Base-by-base conservation (phyloP, 202 grass and related monocot species). In the Setaria viridis region DNA sequence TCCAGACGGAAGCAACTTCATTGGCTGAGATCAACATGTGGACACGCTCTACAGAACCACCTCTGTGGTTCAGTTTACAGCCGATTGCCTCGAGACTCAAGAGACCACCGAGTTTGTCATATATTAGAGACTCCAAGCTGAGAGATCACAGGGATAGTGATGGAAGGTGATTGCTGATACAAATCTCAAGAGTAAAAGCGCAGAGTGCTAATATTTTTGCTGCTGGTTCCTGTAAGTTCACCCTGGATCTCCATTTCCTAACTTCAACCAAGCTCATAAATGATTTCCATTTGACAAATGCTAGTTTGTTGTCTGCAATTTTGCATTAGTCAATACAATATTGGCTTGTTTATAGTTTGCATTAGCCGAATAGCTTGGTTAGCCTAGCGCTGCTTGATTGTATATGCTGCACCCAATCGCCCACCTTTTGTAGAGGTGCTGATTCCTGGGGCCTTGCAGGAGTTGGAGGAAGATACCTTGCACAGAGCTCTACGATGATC, bases 381-480 rank as follows among this genome's bases (percentile, higher is more conserved):
- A 39, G 37, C 37, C 37, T 39, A 39, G 37, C 37, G 4, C 0
- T 39, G 37, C 37, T 39, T 39, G 37, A 39, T 39, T 39, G 49
- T 51, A 5, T 51, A 51, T 51, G 13, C 13, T 51, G 49, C 49
- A 15, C 3, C 34, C 34, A 35, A 35, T 35, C 34, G 34, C 49
- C 15, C 51, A 17, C 51, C 51, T 54, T 17, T 54, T 54, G 15
- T 54, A 54, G 14, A 54, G 51, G 51, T 54, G 15, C 4, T 17
- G 51, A 17, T 56, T 56, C 54, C 54, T 56, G 6, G 17, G 17
- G 51, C 16, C 1, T 72, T 20, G 41, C 78, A 93, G 91, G 91
- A 88, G 82, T 14, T 91, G 17, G 84, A 88, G 65, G 82, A 89
- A 84, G 88, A 72, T 91, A 88, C 67, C 29, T 84, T 9, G 86